Evolutionary conservation across 2,329 filamentous ascomycete species (phyloP).

Genomic region (Cadophora luteo-olivacea): DNA sequence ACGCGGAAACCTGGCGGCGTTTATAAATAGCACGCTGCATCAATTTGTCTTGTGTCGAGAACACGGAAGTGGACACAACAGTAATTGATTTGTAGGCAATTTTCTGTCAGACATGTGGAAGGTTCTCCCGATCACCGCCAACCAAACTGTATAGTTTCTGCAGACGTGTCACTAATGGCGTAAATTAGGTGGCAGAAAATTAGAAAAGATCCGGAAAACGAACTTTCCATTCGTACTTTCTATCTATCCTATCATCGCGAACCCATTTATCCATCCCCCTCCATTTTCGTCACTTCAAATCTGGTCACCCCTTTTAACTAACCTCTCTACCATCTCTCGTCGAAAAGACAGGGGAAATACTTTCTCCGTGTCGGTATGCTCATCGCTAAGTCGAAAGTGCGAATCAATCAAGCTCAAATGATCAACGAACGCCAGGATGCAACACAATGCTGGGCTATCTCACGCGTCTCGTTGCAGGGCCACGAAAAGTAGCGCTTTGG

Average conservation of each 20-base stretch:
- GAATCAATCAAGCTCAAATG: neutral
- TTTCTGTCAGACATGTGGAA: neutral
- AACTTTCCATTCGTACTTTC: neutral
- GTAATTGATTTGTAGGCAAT: neutral
- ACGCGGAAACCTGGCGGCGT: no score
- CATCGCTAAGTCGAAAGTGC: conserved; percentile 7
- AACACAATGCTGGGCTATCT: neutral
- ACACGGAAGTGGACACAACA: neutral
- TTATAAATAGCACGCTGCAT: neutral
- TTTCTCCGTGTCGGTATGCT: no score
- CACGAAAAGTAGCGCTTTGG: neutral
- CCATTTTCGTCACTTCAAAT: neutral
- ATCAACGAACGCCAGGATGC: neutral
- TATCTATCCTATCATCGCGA: conserved; percentile 1
- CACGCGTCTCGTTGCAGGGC: neutral
- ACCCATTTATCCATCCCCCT: conserved; percentile 4
- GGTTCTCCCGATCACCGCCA: neutral
- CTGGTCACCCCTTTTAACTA: neutral
- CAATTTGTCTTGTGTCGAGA: neutral
- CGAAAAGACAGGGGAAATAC: neutral
- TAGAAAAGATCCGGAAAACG: neutral
- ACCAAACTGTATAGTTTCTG: neutral
- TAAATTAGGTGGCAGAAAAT: neutral
- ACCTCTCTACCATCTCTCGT: neutral
- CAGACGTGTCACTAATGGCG: neutral